Evolutionary conservation across 2,329 filamentous ascomycete genomes (phyloP).

Genomic region (Ilyonectria destructans): DNA sequence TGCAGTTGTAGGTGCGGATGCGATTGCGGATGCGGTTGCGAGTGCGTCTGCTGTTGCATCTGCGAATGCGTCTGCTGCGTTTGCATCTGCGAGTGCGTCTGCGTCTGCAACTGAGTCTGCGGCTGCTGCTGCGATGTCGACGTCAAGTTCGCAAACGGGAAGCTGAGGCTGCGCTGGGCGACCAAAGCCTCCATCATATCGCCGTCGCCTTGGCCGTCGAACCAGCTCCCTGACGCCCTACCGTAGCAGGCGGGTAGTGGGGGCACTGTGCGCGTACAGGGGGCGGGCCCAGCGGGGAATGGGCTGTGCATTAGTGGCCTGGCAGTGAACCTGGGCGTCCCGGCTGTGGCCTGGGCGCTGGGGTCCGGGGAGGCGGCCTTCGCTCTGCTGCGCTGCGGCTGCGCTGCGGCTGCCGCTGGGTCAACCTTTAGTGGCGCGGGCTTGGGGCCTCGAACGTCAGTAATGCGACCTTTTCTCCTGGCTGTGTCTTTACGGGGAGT

Average conservation of each 20-base stretch:
- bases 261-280: slow-evolving; percentile 40
- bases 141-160: slow-evolving; percentile 43
- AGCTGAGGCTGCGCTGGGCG: slow-evolving; percentile 46
- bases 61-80: not conserved
- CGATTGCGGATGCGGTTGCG: slow-evolving; percentile 5
- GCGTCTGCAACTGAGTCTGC: slow-evolving; percentile 7
- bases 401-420: too few relatives aligned
- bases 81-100: not conserved
- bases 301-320: slow-evolving; percentile 46
- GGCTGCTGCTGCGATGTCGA: slow-evolving; percentile 22
- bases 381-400: not conserved
- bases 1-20: slow-evolving; percentile 26
- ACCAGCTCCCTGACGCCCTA: slow-evolving; percentile 25
- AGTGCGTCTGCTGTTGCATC: slow-evolving; percentile 1
- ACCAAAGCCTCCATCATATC: slow-evolving; percentile 47
- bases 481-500: not conserved
- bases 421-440: slow-evolving; percentile 23
- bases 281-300: slow-evolving; percentile 38
- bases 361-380: slow-evolving; percentile 5
- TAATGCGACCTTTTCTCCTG: not conserved
- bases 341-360: slow-evolving; percentile 21
- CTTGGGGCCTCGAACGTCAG: not conserved
- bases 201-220: slow-evolving; percentile 22
- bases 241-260: slow-evolving; percentile 26
- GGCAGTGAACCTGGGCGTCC: not conserved